Percentiles rank a stretch among this genome's conserved stretches.
Evolutionary conservation across 192 early-diverging fungal genomes (phyloP).

Genomic region (Coemansia sp.): DNA sequence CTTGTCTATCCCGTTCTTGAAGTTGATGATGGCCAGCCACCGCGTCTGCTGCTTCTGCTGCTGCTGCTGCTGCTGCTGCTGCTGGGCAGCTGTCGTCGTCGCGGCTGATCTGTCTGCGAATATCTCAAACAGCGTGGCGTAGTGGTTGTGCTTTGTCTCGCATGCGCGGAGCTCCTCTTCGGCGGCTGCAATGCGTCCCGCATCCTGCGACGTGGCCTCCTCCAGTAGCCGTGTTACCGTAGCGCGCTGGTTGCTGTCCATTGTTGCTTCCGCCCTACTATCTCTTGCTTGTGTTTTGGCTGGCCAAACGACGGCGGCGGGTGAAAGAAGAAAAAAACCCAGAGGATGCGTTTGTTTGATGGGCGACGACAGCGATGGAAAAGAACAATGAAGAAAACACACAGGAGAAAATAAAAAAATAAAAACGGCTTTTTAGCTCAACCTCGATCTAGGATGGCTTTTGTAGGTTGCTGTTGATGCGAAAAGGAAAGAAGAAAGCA

Average conservation of each 20-base stretch:
- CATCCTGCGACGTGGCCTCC: conserved; percentile 71
- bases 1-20: conserved; percentile 91
- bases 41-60: conserved; percentile 60
- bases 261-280: neutral
- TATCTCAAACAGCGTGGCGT: conserved; percentile 60
- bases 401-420: too few relatives aligned
- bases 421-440: too few relatives aligned
- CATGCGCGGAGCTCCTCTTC: conserved; percentile 69
- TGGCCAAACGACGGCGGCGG: neutral
- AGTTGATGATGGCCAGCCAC: conserved; percentile 72
- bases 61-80: too few relatives aligned
- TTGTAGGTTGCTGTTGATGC: too few relatives aligned
- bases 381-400: neutral
- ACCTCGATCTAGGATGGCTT: too few relatives aligned
- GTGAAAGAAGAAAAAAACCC: neutral
- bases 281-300: neutral
- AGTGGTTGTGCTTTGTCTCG: conserved; percentile 55
- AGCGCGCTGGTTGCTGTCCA: conserved; percentile 23
- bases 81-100: conserved; percentile 5
- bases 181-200: conserved; percentile 60
- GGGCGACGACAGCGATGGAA: neutral
- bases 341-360: neutral
- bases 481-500: too few relatives aligned
- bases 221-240: conserved; percentile 51
- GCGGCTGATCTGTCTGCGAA: conserved; percentile 69